Evolutionary conservation across 2,329 filamentous ascomycete species (phyloP).

Genomic region (Arthrobotrys conoides): DNA sequence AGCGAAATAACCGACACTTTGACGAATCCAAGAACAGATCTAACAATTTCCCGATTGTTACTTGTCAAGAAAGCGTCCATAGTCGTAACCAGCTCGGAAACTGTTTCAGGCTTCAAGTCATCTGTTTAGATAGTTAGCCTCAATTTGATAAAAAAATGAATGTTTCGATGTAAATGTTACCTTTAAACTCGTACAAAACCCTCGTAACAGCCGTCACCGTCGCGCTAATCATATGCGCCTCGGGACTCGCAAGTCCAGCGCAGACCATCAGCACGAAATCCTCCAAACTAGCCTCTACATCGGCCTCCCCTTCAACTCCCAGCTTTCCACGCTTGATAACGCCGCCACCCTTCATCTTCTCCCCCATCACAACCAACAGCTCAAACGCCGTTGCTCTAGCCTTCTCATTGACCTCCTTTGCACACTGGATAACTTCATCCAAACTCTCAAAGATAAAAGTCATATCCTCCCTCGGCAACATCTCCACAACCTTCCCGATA

Average conservation of each 20-base stretch:
- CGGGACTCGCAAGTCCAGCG: constrained; percentile 90
- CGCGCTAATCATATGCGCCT: constrained; percentile 96
- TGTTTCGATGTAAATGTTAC: constrained; percentile 13
- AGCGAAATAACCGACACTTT: constrained; percentile 94
- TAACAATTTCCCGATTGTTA: constrained; percentile 96
- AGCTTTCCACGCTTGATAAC: constrained; percentile 88
- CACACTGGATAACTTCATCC: constrained; percentile 93
- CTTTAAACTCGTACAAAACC: constrained; percentile 89
- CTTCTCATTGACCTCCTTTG: constrained; percentile 97
- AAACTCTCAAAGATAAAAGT: constrained; percentile 94
- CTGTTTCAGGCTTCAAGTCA: constrained; percentile 77
- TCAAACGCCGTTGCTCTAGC: constrained; percentile 91
- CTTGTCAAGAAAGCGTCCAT: constrained; percentile 97
- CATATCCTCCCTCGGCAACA: constrained; percentile 81
- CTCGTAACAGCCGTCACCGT: constrained; percentile 95
- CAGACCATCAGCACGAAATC: constrained; percentile 99
- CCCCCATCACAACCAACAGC: constrained; percentile 87
- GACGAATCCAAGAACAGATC: constrained; percentile 93
- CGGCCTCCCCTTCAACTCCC: constrained; percentile 80
- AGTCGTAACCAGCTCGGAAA: constrained; percentile 89
- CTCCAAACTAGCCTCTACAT: constrained; percentile 84
- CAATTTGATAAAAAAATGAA: not conserved
- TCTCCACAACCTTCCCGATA: constrained; percentile 83
- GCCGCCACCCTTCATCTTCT: constrained; percentile 81
- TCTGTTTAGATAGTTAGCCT: constrained; percentile 67